These are phyloP conservation scores for Rhexocercosporidium sp. DNA, from an alignment of 2,329 filamentous ascomycete genomes.

Conservation along the genomic window DNA sequence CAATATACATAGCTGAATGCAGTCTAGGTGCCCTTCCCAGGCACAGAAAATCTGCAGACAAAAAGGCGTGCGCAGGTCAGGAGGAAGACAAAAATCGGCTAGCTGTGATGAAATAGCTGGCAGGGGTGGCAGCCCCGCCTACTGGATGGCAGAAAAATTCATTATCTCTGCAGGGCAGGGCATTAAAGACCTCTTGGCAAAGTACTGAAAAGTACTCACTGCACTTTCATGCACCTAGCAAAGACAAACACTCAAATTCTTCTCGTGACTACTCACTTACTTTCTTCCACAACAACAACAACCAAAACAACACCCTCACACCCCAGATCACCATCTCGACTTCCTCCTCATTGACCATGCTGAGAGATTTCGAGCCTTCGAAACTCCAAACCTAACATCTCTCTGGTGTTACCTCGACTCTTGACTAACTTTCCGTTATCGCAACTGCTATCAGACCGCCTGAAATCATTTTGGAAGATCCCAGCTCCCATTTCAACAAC, in stretches of 20 bases:
- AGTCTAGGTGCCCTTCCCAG: conserved; percentile 15
- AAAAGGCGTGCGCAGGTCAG: neutral
- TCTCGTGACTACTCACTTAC: neutral
- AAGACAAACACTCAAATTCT: conserved; percentile 2
- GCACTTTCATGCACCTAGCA: neutral
- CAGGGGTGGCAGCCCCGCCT: neutral
- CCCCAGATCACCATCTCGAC: conserved; percentile 7
- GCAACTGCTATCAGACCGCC: conserved; percentile 25
- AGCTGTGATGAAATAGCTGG: neutral
- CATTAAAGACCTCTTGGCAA: too few species aligned
- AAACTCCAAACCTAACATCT: conserved; percentile 36
- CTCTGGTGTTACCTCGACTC: neutral
- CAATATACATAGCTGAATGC: conserved; percentile 7
- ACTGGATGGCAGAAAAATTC: neutral
- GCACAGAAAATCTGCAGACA: neutral
- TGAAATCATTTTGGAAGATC: conserved; percentile 19
- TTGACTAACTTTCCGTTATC: conserved; percentile 19
- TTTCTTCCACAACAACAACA: neutral
- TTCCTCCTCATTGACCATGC: conserved; percentile 34
- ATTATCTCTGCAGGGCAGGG: too few species aligned
- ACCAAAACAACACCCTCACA: conserved; percentile 1
- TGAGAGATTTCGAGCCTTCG: conserved; percentile 39
- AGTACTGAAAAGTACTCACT: too few species aligned
- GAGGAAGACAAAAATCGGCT: neutral
- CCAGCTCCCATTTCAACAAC: conserved; percentile 18